These are phyloP conservation scores for Mallotus japonicus DNA, from an alignment of 441 rosid species.

Conservation along the genomic window DNA sequence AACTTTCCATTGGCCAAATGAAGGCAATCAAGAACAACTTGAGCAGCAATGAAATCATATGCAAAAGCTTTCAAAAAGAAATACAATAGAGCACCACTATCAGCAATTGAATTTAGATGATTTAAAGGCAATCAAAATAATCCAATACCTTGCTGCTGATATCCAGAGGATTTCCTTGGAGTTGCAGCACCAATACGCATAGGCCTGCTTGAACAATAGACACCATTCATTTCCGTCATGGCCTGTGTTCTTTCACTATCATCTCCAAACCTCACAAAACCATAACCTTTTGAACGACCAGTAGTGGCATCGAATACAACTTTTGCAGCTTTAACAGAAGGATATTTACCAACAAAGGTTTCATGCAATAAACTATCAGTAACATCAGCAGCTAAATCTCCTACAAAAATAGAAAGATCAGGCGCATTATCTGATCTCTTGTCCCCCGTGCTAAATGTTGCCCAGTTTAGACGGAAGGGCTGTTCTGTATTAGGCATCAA, in stretches of 20 bases:
- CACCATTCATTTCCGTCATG: conserved; percentile 91
- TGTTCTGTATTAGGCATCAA: conserved; percentile 77
- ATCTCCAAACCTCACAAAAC: conserved; percentile 94
- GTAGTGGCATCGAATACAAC: conserved; percentile 85
- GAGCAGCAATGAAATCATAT: conserved; percentile 1
- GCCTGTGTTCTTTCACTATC: conserved; percentile 75
- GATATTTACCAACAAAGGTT: conserved; percentile 62
- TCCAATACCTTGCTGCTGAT: conserved; percentile 62
- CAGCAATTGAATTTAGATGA: conserved; percentile 3
- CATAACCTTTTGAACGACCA: conserved; percentile 90
- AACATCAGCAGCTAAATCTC: conserved; percentile 92
- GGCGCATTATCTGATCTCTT: conserved; percentile 76
- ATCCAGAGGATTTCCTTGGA: conserved; percentile 81
- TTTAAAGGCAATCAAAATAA: conserved; percentile 17
- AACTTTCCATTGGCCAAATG: neutral
- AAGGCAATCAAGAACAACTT: neutral
- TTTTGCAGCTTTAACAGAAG: conserved; percentile 87
- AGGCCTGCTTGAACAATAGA: conserved; percentile 81
- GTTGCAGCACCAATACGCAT: conserved; percentile 97
- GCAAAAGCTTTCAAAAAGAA: neutral
- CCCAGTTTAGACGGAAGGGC: conserved; percentile 92
- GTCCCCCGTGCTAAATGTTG: conserved; percentile 83
- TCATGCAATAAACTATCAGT: conserved; percentile 68
- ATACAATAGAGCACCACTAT: neutral
- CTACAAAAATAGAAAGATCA: conserved; percentile 90